Base-by-base conservation (phyloP, 768 basidiomycete species). In the Tulasnella sp. region DNA sequence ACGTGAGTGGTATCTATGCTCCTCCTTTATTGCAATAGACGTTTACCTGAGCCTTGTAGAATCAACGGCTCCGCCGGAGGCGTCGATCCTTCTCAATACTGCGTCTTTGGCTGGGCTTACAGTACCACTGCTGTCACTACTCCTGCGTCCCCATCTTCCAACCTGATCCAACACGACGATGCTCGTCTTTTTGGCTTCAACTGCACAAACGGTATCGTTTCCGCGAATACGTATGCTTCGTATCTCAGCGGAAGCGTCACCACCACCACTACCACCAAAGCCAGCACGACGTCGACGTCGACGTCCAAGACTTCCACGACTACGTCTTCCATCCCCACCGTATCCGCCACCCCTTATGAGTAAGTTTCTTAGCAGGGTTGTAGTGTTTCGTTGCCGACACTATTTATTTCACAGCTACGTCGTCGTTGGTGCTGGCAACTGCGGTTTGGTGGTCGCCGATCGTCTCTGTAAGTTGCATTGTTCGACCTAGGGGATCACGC, bases 361-460 rank as follows among this genome's bases (percentile, higher is more conserved):
- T 75, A 5, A 44, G 74, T 75, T 44, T 24, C 42, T 18, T 21
- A 52, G 46, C 42, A 21, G 9, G 8, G 40, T 31, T 46, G 40
- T n/a, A 3, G 19, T 19, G 9, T 6, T 10, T 10, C 72, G n/a
- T n/a, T n/a, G n/a, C n/a, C n/a, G n/a, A n/a, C n/a, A n/a, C n/a
- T n/a, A n/a, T n/a, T n/a, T n/a, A n/a, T 75, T 19, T 48, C 44
- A 24, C 44, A 75, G 75, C 75, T 75, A 75, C 75, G 46, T 75
- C 38, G 86, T 89, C 78, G 89, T 91, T 56, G 90, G 90, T 58
- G 88, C 87, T 52, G 91, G 91, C 19, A 87, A 90, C 6, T 90
- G 88, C 77, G 91, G 91, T 48, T 85, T 91, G 74, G 86, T 92
- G 81, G 85, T 87, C 39, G 90, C 90, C 0, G 90, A 91, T 82